Base-by-base conservation (phyloP, 73 alveolate species). In the Effrenium voratum region DNA sequence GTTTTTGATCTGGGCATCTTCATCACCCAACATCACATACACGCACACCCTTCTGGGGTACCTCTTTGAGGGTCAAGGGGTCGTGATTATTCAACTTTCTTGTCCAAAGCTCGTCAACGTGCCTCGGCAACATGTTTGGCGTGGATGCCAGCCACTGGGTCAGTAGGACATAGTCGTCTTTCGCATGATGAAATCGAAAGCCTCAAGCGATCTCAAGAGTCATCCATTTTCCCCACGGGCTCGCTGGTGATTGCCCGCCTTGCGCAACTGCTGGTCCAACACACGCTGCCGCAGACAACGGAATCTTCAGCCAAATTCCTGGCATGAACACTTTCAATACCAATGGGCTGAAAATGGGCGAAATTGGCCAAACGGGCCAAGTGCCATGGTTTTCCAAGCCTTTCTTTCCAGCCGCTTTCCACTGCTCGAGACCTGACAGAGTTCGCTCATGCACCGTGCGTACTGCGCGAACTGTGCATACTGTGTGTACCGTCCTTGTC, bases 271-370 rank as follows among this genome's bases (percentile, higher is more conserved):
- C 96, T 0, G 96, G 79, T 15, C 96, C 96, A 5, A 90, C 86
- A 10, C 87, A 90, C 16, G 96, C 96, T n/a, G 96, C 96, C 24
- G 96, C 96, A 3, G 68, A 38, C 28, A 47, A 47, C 4, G 96
- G 96, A 34, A 90, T 38, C 73, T 90, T 90, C 43, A 90, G 75
- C 96, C 96, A 90, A 46, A 90, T 63, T 12, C 96, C 91, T 47
- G 49, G 44, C 34, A 26, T 8, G 85, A 38, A 30, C 8, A 10
- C 10, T 22, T 22, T 10, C 19, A 60, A 5, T 13, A 12, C 8
- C 30, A 22, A 22, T 22, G 47, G 22, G 8, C 28, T 46, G 46
- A 68, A 6, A 46, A 15, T 46, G 76, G 22, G 55, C 3, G 2
- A 4, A 8, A 3, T 57, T 13, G 1, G 38, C 1, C 52, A 38